Percentiles rank a stretch among this genome's conserved stretches.
Evolutionary conservation across 2,329 filamentous ascomycete genomes (phyloP).

Genomic region (Curvularia verruculosa): DNA sequence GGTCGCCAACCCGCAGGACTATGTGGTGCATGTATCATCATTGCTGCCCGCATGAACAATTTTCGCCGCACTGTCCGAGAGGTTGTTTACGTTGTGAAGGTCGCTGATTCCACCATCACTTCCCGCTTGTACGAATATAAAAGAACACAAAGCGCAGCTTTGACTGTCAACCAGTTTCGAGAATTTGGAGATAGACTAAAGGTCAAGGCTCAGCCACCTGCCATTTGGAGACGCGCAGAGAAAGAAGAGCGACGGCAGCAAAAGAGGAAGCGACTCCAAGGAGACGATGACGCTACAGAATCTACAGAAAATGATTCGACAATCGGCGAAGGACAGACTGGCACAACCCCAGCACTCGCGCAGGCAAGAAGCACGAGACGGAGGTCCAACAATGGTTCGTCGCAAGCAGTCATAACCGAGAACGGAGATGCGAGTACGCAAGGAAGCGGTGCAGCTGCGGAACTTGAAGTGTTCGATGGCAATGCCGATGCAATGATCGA

Average conservation of each 20-base stretch:
- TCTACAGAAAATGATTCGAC: slow-evolving; percentile 9
- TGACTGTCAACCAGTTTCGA: slow-evolving; percentile 88
- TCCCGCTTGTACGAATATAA: slow-evolving; percentile 93
- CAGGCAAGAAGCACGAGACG: slow-evolving; percentile 34
- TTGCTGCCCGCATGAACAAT: slow-evolving; percentile 98
- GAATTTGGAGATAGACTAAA: slow-evolving; percentile 71
- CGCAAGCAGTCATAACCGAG: slow-evolving; percentile 15
- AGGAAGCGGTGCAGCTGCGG: slow-evolving; percentile 10
- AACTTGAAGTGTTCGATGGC: slow-evolving; percentile 29
- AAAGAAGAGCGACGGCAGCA: slow-evolving; percentile 49
- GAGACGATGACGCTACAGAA: slow-evolving; percentile 17
- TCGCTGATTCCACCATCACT: slow-evolving; percentile 90
- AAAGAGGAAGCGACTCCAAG: slow-evolving; percentile 20
- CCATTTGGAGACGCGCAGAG: slow-evolving; percentile 72
- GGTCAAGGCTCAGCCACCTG: slow-evolving; percentile 70
- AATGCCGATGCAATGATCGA: slow-evolving; percentile 32
- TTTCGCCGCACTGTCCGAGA: slow-evolving; percentile 91
- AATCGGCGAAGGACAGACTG: slow-evolving; percentile 16
- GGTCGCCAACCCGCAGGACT: slow-evolving; percentile 92
- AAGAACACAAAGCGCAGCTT: slow-evolving; percentile 78
- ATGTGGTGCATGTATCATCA: slow-evolving; percentile 90
- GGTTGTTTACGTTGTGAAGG: slow-evolving; percentile 97
- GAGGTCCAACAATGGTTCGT: slow-evolving; percentile 30
- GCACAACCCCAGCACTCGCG: slow-evolving; percentile 14
- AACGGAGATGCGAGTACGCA: slow-evolving; percentile 13